Percentiles rank a stretch among this genome's conserved stretches.
Conservation (phyloP, 106 monocot genomes). For the Dendrobium catenatum region DNA sequence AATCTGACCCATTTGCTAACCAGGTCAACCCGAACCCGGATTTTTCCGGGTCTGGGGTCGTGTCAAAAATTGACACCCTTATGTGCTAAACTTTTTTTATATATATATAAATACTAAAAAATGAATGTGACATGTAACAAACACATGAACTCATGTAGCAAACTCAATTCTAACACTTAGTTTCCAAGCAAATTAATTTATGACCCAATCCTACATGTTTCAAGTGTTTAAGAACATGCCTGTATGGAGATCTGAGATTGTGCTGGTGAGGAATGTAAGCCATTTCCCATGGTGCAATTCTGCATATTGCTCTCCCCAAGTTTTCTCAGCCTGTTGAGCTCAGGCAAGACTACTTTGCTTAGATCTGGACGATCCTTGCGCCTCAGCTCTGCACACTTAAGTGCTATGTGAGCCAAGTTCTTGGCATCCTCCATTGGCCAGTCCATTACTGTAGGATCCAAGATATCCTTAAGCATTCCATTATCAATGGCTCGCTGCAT, state of each 20-base stretch:
- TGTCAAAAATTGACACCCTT: too few species aligned
- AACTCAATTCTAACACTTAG: not conserved
- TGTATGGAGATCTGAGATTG: not conserved
- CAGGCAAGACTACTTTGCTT: constrained; percentile 12
- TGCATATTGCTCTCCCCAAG: constrained; percentile 1
- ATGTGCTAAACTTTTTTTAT: too few species aligned
- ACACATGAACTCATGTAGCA: not conserved
- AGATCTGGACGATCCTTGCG: constrained; percentile 20
- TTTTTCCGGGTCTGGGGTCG: too few species aligned
- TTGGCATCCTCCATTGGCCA: constrained; percentile 22
- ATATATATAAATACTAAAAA: too few species aligned
- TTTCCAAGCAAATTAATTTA: not conserved
- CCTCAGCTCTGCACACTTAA: constrained; percentile 19
- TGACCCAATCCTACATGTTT: not conserved
- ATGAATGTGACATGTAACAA: not conserved
- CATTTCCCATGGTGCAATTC: not conserved
- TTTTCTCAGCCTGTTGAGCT: constrained; percentile 14
- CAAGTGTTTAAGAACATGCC: not conserved
- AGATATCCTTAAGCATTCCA: constrained; percentile 8
- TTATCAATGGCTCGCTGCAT: constrained; percentile 14
- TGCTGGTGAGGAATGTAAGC: not conserved
- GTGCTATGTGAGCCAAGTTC: constrained; percentile 1
- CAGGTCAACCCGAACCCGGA: too few species aligned
- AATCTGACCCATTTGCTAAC: too few species aligned
- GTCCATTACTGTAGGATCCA: constrained; percentile 12